Conservation (phyloP, 208 protist species). For the Polymyxa betae region DNA sequence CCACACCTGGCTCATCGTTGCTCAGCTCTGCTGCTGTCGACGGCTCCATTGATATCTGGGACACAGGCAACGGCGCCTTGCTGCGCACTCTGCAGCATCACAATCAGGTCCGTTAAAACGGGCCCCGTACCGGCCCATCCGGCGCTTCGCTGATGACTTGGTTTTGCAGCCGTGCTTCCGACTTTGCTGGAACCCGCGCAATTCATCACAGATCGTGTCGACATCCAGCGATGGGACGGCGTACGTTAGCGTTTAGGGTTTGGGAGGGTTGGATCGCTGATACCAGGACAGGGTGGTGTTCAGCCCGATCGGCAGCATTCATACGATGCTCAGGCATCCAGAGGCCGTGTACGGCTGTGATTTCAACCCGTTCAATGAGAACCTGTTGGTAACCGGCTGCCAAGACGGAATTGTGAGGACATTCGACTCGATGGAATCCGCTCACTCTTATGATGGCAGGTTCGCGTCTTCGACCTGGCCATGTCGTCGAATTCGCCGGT, state of each 20-base stretch:
- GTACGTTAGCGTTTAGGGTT: conserved; percentile 31
- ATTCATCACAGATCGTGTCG: conserved; percentile 8
- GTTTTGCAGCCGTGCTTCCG: conserved; percentile 49
- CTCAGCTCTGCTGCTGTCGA: conserved; percentile 53
- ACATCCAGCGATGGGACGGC: conserved; percentile 1
- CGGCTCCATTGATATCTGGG: conserved; percentile 78
- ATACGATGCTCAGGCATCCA: neutral
- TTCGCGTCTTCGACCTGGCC: conserved; percentile 78
- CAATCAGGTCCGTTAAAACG: neutral
- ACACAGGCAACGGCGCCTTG: conserved; percentile 73
- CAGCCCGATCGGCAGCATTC: neutral
- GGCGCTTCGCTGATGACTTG: neutral
- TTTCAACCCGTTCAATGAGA: conserved; percentile 62
- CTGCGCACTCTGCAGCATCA: conserved; percentile 10
- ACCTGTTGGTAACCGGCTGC: conserved; percentile 80
- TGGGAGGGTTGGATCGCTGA: neutral
- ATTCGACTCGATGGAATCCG: neutral
- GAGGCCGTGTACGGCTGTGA: conserved; percentile 33
- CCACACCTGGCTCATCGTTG: neutral
- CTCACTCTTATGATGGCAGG: conserved; percentile 36
- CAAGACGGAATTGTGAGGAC: conserved; percentile 74
- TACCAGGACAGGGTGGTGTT: neutral
- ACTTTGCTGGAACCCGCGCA: conserved; percentile 77
- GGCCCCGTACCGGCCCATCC: neutral
- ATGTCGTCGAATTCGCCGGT: neutral